phyloP scores from a whole-genome alignment of 1,139 yeast genomes.

The Nakaseomyces kungkrabaensis region DNA sequence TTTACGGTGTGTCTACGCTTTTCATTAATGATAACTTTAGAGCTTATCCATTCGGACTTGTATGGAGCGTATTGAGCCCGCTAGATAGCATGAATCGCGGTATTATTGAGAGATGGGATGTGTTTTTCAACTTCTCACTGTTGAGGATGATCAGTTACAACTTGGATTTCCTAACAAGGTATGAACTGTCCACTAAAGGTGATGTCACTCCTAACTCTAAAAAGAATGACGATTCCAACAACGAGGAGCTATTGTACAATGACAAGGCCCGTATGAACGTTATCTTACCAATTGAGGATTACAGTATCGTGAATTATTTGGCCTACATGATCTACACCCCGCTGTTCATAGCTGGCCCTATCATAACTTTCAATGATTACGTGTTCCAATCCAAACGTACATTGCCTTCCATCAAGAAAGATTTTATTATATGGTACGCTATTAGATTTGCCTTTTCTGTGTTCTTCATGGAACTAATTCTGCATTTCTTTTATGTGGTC shows the following conservation, averaged over 20 bases:
- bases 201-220: background rate
- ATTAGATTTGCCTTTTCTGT: conserved; percentile 62
- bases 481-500: conserved; percentile 85
- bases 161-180: conserved; percentile 57
- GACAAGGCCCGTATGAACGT: conserved; percentile 64
- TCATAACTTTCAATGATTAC: conserved; percentile 85
- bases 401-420: conserved; percentile 43
- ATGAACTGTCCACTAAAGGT: conserved; percentile 13
- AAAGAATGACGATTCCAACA: conserved; percentile 3
- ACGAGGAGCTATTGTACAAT: conserved; percentile 21
- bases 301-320: conserved; percentile 51
- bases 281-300: conserved; percentile 51
- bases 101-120: conserved; percentile 87
- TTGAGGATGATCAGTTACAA: conserved; percentile 77
- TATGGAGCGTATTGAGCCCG: conserved; percentile 33
- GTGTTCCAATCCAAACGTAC: conserved; percentile 48
- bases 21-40: conserved; percentile 68
- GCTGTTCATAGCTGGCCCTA: conserved; percentile 88
- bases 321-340: conserved; percentile 83
- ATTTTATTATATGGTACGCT: conserved; percentile 52
- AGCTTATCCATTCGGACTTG: conserved; percentile 40
- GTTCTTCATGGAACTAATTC: conserved; percentile 74
- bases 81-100: conserved; percentile 60
- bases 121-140: conserved; percentile 81
- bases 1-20: conserved; percentile 62